Evolutionary conservation across 2,329 filamentous ascomycete genomes (phyloP).

Genomic region (Thyridium curvatum): DNA sequence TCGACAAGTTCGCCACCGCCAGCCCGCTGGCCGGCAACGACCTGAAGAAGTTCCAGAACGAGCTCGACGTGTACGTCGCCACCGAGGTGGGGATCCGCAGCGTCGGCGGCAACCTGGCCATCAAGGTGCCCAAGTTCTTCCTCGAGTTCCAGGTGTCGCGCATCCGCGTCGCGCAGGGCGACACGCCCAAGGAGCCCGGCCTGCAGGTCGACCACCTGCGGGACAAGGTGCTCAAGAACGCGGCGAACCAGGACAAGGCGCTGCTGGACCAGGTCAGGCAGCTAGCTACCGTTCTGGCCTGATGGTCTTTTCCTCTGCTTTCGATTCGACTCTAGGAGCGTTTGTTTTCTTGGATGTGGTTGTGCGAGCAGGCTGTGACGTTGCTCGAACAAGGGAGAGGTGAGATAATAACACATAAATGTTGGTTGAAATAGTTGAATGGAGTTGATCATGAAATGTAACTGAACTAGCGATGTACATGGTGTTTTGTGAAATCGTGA

Average conservation of each 20-base stretch:
- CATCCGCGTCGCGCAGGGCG: constrained; percentile 54
- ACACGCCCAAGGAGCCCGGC: constrained; percentile 41
- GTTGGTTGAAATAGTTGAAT: too few relatives aligned
- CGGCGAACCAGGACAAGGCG: constrained; percentile 37
- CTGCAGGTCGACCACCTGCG: constrained; percentile 49
- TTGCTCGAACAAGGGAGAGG: too few relatives aligned
- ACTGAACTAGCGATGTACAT: too few relatives aligned
- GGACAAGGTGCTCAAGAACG: constrained; percentile 52
- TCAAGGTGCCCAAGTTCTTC: constrained; percentile 61
- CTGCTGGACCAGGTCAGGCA: constrained; percentile 47
- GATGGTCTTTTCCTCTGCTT: not conserved
- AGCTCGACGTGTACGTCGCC: constrained; percentile 50
- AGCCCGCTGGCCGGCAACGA: constrained; percentile 40
- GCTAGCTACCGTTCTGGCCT: constrained; percentile 20
- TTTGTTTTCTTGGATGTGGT: too few relatives aligned
- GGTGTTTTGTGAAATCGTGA: too few relatives aligned
- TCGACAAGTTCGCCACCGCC: constrained; percentile 45
- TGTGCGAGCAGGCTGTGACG: too few relatives aligned
- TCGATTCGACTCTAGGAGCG: too few relatives aligned
- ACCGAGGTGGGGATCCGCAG: constrained; percentile 54
- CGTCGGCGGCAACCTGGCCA: constrained; percentile 42
- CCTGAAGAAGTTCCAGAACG: constrained; percentile 44
- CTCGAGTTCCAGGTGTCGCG: constrained; percentile 51
- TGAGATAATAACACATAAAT: too few relatives aligned
- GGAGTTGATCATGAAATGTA: too few relatives aligned